phyloP scores from a whole-genome alignment of 345 rosid genomes.

The Schrenkiella parvula region DNA sequence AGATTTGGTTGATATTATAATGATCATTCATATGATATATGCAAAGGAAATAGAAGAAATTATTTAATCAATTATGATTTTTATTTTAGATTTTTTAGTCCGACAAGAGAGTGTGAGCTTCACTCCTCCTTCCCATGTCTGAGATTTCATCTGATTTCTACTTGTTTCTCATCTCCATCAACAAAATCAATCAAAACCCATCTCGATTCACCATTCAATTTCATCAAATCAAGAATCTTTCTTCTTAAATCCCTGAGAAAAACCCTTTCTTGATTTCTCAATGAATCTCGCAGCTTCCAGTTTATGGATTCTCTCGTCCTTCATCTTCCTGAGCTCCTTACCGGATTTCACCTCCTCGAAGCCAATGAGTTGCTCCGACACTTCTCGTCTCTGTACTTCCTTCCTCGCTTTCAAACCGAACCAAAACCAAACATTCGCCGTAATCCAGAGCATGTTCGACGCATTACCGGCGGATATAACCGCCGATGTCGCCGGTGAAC shows the following conservation, averaged over 20 bases:
- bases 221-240: not conserved
- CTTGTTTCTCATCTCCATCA: constrained; percentile 15
- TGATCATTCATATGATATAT: no score
- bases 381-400: constrained; percentile 73
- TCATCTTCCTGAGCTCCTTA: constrained; percentile 15
- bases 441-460: constrained; percentile 95
- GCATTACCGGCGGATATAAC: constrained; percentile 62
- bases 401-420: constrained; percentile 78
- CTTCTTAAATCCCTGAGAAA: not conserved
- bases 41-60: not conserved
- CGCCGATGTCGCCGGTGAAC: constrained; percentile 34
- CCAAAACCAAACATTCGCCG: constrained; percentile 48
- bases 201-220: not conserved
- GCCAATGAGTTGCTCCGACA: constrained; percentile 83
- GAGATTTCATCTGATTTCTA: constrained; percentile 3
- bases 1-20: no score
- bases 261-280: not conserved
- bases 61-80: not conserved
- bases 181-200: constrained; percentile 14
- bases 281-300: constrained; percentile 37
- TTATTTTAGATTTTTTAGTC: constrained; percentile 8
- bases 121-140: constrained; percentile 32
- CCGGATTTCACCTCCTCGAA: constrained; percentile 37
- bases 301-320: constrained; percentile 23
- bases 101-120: constrained; percentile 35